Percentiles rank a stretch among this genome's conserved stretches.
Evolutionary conservation across 2,329 filamentous ascomycete species (phyloP).

Genomic region (Stagonosporopsis cucurbitacearum): DNA sequence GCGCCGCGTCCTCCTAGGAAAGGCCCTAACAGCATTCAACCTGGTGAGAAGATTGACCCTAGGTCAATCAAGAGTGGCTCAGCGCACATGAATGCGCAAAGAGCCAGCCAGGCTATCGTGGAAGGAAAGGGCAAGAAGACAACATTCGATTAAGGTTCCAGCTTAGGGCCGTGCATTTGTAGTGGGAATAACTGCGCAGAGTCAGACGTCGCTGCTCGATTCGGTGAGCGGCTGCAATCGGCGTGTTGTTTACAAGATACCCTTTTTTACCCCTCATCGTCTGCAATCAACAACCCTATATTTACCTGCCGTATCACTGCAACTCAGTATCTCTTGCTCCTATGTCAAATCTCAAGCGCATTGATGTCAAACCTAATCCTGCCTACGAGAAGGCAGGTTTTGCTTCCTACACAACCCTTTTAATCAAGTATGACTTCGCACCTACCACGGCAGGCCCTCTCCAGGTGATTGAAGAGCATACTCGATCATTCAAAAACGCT

Average conservation of each 20-base stretch:
- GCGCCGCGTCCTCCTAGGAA: slow-evolving; percentile 16
- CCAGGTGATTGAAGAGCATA: slow-evolving; percentile 57
- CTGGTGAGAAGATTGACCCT: slow-evolving; percentile 51
- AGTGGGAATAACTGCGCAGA: neutral
- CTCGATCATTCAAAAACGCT: slow-evolving; percentile 24
- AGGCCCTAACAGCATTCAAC: slow-evolving; percentile 14
- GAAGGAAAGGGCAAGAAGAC: slow-evolving; percentile 80
- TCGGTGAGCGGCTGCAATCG: slow-evolving; percentile 3
- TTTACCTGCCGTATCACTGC: neutral
- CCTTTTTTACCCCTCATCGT: slow-evolving; percentile 1
- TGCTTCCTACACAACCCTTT: slow-evolving; percentile 67
- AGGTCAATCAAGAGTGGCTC: slow-evolving; percentile 53
- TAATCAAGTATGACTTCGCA: slow-evolving; percentile 67
- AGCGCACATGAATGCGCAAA: slow-evolving; percentile 57
- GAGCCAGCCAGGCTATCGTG: slow-evolving; percentile 80
- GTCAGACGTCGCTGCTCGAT: slow-evolving; percentile 2
- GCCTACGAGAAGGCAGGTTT: slow-evolving; percentile 52
- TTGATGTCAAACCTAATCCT: slow-evolving; percentile 34
- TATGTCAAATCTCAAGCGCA: slow-evolving; percentile 30
- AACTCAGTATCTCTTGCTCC: neutral
- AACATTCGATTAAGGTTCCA: slow-evolving; percentile 67
- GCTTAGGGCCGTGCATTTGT: neutral
- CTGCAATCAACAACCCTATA: slow-evolving; percentile 10
- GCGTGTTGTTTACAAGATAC: slow-evolving; percentile 16
- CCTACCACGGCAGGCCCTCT: slow-evolving; percentile 70